These are phyloP conservation scores for Leccinellum albellum DNA, from an alignment of 768 basidiomycete species.

Conservation along the genomic window DNA sequence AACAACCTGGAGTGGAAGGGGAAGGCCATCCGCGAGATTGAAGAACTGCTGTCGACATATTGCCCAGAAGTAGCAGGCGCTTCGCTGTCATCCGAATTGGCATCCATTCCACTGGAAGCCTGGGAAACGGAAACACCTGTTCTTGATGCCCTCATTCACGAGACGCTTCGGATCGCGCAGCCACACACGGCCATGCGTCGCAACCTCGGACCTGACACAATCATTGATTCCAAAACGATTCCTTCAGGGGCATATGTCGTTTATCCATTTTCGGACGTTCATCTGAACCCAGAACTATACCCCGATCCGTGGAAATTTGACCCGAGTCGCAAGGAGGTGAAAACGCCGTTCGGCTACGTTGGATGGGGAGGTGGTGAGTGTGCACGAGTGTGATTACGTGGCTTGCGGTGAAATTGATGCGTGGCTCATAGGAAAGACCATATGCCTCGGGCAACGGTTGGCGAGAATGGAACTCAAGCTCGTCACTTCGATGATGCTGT, in stretches of 20 bases:
- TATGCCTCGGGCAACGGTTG: constrained; percentile 70
- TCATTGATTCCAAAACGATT: constrained; percentile 65
- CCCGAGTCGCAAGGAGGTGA: constrained; percentile 50
- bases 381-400: constrained; percentile 17
- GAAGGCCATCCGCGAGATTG: constrained; percentile 59
- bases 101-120: constrained; percentile 58
- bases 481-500: constrained; percentile 60
- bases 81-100: constrained; percentile 45
- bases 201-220: constrained; percentile 68
- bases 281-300: constrained; percentile 69
- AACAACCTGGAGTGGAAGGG: constrained; percentile 62
- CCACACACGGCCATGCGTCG: constrained; percentile 79
- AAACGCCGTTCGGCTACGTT: constrained; percentile 56
- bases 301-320: constrained; percentile 77
- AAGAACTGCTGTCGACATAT: constrained; percentile 48
- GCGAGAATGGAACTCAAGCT: constrained; percentile 75
- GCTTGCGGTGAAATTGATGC: constrained; percentile 9
- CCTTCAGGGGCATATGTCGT: constrained; percentile 73
- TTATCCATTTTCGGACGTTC: constrained; percentile 78
- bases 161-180: constrained; percentile 75
- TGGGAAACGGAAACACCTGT: constrained; percentile 72
- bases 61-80: constrained; percentile 23
- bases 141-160: constrained; percentile 68
- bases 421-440: constrained; percentile 53
- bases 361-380: constrained; percentile 79